Evolutionary conservation across 352 stramenopile genomes (phyloP).

Genomic region (Globisporangium lucens): DNA sequence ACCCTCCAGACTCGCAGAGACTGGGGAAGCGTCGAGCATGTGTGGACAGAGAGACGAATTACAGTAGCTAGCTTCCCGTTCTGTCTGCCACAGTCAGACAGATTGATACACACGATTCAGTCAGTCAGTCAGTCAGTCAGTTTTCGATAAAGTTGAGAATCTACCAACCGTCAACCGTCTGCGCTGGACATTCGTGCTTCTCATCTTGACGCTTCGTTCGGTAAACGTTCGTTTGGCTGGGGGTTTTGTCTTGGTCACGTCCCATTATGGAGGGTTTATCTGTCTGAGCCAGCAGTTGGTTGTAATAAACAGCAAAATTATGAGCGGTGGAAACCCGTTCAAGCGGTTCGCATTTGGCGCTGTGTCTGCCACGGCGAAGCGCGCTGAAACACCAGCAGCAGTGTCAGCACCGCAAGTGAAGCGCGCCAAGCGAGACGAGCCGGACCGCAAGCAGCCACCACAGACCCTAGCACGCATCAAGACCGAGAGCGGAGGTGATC

Average conservation of each 20-base stretch:
- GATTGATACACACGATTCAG: not conserved
- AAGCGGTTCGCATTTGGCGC: conserved; percentile 52
- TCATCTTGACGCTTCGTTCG: not conserved
- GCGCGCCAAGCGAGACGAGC: conserved; percentile 13
- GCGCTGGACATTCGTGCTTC: not conserved
- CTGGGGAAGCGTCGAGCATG: not conserved
- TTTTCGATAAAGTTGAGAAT: not conserved
- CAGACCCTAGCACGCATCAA: not conserved
- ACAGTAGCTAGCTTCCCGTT: conserved; percentile 1
- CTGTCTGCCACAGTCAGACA: not conserved
- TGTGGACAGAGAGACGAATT: not conserved
- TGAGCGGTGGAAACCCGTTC: conserved; percentile 47
- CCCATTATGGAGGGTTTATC: not conserved
- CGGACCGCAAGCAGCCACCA: not conserved
- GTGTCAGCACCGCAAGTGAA: not conserved
- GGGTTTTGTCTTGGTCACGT: not conserved
- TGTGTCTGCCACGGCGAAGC: not conserved
- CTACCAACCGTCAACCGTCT: not conserved
- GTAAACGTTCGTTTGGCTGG: not conserved
- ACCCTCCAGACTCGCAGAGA: not conserved
- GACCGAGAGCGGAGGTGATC: not conserved
- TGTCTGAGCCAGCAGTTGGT: not conserved
- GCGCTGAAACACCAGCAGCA: conserved; percentile 12
- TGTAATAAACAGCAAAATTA: not conserved
- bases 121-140: not conserved